Base-by-base conservation (phyloP, 352 stramenopile species). In the Phytopythium litorale region DNA sequence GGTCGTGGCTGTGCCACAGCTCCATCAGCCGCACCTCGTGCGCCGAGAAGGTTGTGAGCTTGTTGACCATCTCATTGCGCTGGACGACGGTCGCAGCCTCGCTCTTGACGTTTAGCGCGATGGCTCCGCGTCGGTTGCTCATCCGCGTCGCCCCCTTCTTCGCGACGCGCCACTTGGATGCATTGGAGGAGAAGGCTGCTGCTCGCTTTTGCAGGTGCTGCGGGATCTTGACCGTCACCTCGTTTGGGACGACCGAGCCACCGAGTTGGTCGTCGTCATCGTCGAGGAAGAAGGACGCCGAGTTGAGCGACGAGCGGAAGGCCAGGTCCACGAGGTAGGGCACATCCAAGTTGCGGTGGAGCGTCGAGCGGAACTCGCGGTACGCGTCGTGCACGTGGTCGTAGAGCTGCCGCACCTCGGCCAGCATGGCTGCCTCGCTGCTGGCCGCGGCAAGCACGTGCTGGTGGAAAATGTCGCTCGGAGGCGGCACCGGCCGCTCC, bases 391-490 rank as follows among this genome's bases (percentile, higher is more conserved):
- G 72, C 19, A 80, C 88, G 59, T 82, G 72, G 59, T 88, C 76
- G 54, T 83, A 92, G 4, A 92, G 56, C 60, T 84, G 71, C 4
- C 73, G 75, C 4, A 92, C 84, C 55, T 91, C 74, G 0, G 78
- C 69, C n/a, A 89, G 69, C 60, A 92, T 65, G 9, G 87, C 38
- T 7, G 80, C 72, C 11, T 90, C 81, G 54, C 85, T 75, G 1
- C 50, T 73, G 7, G 71, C 72, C 15, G 73, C 71, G 0, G 75
- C 76, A 6, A 83, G 56, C 21, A 76, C 45, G 55, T 86, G 71
- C 18, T 89, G 79, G 52, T 89, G 76, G 53, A 88, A 91, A 35
- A 91, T 73, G 60, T 90, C 78, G 51, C 70, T 89, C 21, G 80
- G 68, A 0, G 76, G 66, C 13, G 76, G 71, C 6, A 89, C 68